Base-by-base conservation (phyloP, 2,329 filamentous ascomycete genomes). In the Pyrenochaeta sp. region DNA sequence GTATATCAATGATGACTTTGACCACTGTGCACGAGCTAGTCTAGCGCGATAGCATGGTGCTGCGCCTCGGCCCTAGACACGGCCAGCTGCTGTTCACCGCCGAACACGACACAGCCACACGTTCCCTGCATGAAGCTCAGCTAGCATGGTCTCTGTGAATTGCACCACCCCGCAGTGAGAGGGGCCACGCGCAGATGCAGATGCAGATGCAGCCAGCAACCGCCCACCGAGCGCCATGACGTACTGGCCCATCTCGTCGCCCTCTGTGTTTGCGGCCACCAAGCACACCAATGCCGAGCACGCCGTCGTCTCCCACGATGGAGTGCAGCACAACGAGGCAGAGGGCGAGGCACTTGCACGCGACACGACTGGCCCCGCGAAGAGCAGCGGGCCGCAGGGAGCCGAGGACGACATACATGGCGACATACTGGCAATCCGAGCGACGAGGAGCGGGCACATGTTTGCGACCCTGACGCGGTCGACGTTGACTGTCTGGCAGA, bases 401-500 rank as follows among this genome's bases (percentile, higher is more conserved):
- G 51, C 59, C 21, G 63, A 72, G 42, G 63, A 69, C 26, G 64
- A 72, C 41, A 55, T 72, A 17, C 61, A 82, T 77, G 64, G 87
- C 88, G 65, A 82, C 81, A 84, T 96, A 41, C 75, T 90, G 50
- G 88, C 89, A 6, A 77, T 96, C 40, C 84, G 85, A 53, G 82
- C 91, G 27, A 89, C 92, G 2, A 84, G 92, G 30, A 86, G 82
- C 42, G 92, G 92, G 27, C 87, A 92, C 62, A 75, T 88, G 50
- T 96, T 99, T 73, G 89, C 89, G 37, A 90, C 90, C 32, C 90
- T 96, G 65, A 96, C 93, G 1, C 77, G 82, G 4, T 89, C 89
- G 2, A 88, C 89, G 9, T 84, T 99, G 69, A 90, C 89, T n/a
- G 81, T 99, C 56, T 99, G 94, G 94, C 94, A 99, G 75, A 93